Percentiles rank a stretch among this genome's conserved stretches.
phyloP scores from a whole-genome alignment of 176 grass and related monocot species.

The Bromus sterilis region DNA sequence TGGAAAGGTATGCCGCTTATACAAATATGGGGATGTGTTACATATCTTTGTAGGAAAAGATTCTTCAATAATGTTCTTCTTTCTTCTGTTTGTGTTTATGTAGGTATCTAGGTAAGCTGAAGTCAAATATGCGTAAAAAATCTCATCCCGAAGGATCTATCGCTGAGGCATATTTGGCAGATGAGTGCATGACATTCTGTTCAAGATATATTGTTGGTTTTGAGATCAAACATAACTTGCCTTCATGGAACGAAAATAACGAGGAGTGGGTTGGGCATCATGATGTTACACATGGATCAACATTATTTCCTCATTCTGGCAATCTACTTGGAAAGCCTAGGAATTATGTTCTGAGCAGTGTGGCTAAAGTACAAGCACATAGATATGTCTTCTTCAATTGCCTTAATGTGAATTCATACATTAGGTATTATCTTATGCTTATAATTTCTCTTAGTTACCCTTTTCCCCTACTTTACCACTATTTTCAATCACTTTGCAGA shows the following conservation, averaged over 20 bases:
- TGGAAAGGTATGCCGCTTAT: neutral
- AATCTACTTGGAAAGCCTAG: neutral
- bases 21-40: neutral
- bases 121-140: neutral
- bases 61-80: neutral
- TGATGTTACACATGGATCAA: neutral
- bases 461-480: neutral
- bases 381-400: slow-evolving; percentile 23
- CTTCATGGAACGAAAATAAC: neutral
- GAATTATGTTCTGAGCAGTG: neutral
- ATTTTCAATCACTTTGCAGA: neutral
- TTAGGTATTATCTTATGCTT: slow-evolving; percentile 1
- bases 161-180: neutral
- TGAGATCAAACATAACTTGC: neutral
- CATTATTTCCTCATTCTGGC: neutral
- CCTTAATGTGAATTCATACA: neutral
- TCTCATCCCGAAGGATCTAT: neutral
- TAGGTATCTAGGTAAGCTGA: neutral
- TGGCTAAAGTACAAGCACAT: slow-evolving; percentile 15
- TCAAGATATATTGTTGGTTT: neutral
- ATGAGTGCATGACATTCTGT: neutral
- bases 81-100: neutral
- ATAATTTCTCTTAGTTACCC: neutral
- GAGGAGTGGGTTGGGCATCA: neutral
- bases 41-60: neutral